Base-by-base conservation (phyloP, 768 basidiomycete genomes). In the Amanita thiersii region DNA sequence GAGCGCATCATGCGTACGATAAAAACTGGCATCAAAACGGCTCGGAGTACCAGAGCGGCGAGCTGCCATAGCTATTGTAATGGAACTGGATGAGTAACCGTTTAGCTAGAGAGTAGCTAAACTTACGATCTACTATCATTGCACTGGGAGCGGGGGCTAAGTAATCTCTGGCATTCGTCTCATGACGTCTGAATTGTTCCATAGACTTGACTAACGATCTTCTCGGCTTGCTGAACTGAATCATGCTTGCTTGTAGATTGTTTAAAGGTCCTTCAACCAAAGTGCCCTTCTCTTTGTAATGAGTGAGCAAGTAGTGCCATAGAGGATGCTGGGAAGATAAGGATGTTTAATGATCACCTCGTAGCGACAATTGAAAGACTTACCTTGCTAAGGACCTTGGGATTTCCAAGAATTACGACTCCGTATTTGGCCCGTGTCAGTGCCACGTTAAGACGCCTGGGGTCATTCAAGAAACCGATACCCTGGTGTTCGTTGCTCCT, bases 401-500 rank as follows among this genome's bases (percentile, higher is more conserved):
- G 96, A 59, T 99, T 99, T n/a, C 96, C 96, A n/a, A 99, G 72
- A 53, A 99, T 97, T 37, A 99, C 96, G 6, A 94, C 85, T 2
- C 96, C 96, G 57, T 98, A 99, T 61, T 97, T 98, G 29, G 96
- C 94, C 48, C 96, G 77, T 1, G 96, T 97, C 32, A 99, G 73
- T 18, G 96, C 96, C 37, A 99, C 96, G 54, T 99, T 99, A 52
- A 99, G 63, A 41, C 96, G 81, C 49, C 96, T 70, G 5, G 96
- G 96, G 59, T 99, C 96, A 53, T 94, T 98, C 68, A 99, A 75
- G 75, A 99, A 99, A 34, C 96, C 96, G 46, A 99, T 99, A 25
- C 96, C 96, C 59, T 98, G 96, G 58, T 99, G 96, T 57, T 99
- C 96, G 60, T 99, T 99, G 65, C 91, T 94, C 59, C 96, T 70